phyloP scores from a whole-genome alignment of 768 basidiomycete species.

The Scleroderma bovista region DNA sequence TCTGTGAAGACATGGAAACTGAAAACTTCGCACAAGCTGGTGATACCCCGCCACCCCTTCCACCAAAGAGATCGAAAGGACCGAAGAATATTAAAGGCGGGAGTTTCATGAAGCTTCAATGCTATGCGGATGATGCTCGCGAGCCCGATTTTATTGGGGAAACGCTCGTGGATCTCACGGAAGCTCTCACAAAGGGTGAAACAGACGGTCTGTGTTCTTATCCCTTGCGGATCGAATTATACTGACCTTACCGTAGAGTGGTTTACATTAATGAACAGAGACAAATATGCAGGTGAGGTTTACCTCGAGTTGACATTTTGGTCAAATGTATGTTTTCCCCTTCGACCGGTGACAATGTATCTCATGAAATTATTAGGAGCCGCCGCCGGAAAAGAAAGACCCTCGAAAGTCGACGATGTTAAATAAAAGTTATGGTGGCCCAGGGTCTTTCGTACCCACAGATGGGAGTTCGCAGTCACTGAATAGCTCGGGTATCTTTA shows the following conservation, averaged over 20 bases:
- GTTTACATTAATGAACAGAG: slow-evolving; percentile 87
- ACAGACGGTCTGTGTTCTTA: slow-evolving; percentile 72
- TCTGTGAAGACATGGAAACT: slow-evolving; percentile 70
- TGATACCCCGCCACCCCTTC: slow-evolving; percentile 58
- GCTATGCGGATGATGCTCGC: slow-evolving; percentile 91
- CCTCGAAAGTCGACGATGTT: slow-evolving; percentile 43
- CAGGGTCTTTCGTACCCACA: slow-evolving; percentile 65
- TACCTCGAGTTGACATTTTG: slow-evolving; percentile 97
- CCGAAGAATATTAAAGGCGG: slow-evolving; percentile 61
- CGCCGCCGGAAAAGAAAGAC: slow-evolving; percentile 67
- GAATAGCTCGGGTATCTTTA: slow-evolving; percentile 17
- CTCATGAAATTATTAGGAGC: slow-evolving; percentile 47
- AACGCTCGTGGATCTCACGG: slow-evolving; percentile 77
- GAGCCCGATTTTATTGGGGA: slow-evolving; percentile 98
- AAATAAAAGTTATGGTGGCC: slow-evolving; percentile 69
- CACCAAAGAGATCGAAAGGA: slow-evolving; percentile 54
- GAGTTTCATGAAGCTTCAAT: slow-evolving; percentile 70
- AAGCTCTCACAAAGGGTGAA: slow-evolving; percentile 91
- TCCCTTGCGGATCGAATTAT: not conserved
- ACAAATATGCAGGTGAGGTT: slow-evolving; percentile 91
- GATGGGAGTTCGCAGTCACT: slow-evolving; percentile 27
- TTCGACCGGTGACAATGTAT: not conserved
- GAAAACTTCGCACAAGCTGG: slow-evolving; percentile 37
- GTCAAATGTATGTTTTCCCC: slow-evolving; percentile 67
- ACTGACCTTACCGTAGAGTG: slow-evolving; percentile 58